phyloP scores from a whole-genome alignment of 2,329 filamentous ascomycete species.

The Cladosporium austrohemisphaericum region DNA sequence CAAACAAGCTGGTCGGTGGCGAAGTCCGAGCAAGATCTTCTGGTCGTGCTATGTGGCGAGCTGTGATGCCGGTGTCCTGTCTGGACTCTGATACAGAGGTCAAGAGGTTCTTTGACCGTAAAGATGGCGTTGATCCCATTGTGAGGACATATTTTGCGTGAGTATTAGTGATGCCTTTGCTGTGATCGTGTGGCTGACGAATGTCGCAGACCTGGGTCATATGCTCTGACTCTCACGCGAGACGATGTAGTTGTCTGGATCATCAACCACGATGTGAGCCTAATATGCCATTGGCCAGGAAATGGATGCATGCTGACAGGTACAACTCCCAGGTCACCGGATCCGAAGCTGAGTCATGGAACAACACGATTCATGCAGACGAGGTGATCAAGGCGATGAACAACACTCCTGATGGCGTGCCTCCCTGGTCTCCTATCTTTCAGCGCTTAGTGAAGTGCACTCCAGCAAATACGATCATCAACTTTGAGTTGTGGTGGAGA shows the following conservation, averaged over 20 bases:
- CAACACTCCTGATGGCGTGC: slow-evolving; percentile 6
- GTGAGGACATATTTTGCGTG: slow-evolving; percentile 40
- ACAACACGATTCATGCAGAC: slow-evolving; percentile 36
- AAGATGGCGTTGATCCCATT: slow-evolving; percentile 37
- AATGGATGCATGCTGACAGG: not conserved
- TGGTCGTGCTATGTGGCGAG: slow-evolving; percentile 26
- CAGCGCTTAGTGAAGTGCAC: slow-evolving; percentile 42
- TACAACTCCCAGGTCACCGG: slow-evolving; percentile 31
- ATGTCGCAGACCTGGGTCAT: slow-evolving; percentile 29
- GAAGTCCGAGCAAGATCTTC: slow-evolving; percentile 36
- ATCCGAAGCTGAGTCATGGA: slow-evolving; percentile 40
- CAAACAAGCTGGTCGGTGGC: slow-evolving; percentile 40
- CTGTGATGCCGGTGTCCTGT: slow-evolving; percentile 34
- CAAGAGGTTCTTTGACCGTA: slow-evolving; percentile 41
- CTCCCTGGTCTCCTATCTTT: slow-evolving; percentile 43
- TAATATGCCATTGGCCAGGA: too few relatives aligned
- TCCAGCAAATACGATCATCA: slow-evolving; percentile 32
- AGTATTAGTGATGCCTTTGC: not conserved
- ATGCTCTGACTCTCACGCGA: slow-evolving; percentile 41
- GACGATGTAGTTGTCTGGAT: slow-evolving; percentile 45
- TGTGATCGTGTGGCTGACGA: not conserved
- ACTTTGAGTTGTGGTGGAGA: slow-evolving; percentile 56
- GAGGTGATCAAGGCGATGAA: slow-evolving; percentile 28
- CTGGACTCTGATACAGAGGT: slow-evolving; percentile 41
- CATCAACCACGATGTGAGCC: slow-evolving; percentile 40